Base-by-base conservation (phyloP, 768 basidiomycete genomes). In the Chlorophyllum brunneum region DNA sequence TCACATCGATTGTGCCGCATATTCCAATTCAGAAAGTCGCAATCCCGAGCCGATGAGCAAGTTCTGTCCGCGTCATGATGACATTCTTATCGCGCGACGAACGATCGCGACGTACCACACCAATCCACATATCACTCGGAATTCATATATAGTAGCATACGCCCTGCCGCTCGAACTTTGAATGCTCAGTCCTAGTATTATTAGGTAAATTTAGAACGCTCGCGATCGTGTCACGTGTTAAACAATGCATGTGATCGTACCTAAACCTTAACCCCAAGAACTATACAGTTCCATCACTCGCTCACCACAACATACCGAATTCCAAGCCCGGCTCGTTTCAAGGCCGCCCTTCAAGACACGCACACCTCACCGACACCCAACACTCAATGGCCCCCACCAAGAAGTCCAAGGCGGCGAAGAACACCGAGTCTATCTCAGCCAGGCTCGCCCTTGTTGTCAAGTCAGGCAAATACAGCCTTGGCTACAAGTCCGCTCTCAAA, bases 401-500 rank as follows among this genome's bases (percentile, higher is more conserved):
- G 76, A 97, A 95, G 77, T 88, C 90, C 65, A 98, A 97, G 77
- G 80, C 94, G 31, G 68, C 92, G 65, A 98, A 97, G 78, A 86
- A 85, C 61, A 88, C 85, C 64, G 94, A 97, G 79, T 93, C 90
- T 62, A 95, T 98, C 73, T 77, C 92, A 61, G 83, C 94, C 62
- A 85, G 88, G 65, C 87, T 95, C 55, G 85, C 88, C 47, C 92
- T 99, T 65, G 95, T 97, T 69, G 93, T 98, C 71, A 98, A 98
- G 82, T 98, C 95, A 60, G 95, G 95, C 61, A 95, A 98, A 75
- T 98, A 93, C 85, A 79, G 81, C 49, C 79, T 98, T 56, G 97
- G 97, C 56, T 98, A 98, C 86, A 98, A 98, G 76, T 92, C 92
- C 57, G 92, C 95, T 47, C 79, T 99, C 65, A 98, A 98, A 83